A percentile compares a stretch with the other conserved stretches of the same genome.
These are phyloP conservation scores for Afroboletus lepidellus DNA, from an alignment of 1,284 basidiomycete species.

Conservation along the genomic window DNA sequence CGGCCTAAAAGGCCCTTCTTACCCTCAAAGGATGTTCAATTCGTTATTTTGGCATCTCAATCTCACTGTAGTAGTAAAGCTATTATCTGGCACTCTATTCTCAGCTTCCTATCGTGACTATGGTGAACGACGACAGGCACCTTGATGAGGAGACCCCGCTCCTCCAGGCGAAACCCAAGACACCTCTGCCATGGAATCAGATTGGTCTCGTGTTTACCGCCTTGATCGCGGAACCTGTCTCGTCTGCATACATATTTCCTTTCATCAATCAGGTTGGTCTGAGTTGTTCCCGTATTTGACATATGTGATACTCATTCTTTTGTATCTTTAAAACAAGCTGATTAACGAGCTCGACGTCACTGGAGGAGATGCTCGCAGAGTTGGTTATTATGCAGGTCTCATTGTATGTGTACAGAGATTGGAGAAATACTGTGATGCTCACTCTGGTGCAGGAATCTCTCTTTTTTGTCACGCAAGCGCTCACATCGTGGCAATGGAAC, in stretches of 20 bases:
- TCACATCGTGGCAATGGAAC: conserved; percentile 72
- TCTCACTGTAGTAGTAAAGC: background rate
- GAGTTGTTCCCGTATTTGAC: background rate
- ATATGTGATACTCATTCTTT: background rate
- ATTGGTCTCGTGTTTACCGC: conserved; percentile 18
- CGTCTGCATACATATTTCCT: conserved; percentile 25
- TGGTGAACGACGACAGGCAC: background rate
- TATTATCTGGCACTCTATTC: background rate
- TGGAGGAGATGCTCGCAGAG: conserved; percentile 50
- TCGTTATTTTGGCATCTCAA: background rate
- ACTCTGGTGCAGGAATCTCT: conserved; percentile 52
- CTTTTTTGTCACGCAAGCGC: conserved; percentile 56
- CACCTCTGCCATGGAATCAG: conserved; percentile 24
- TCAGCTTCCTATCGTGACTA: background rate
- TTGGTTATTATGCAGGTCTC: conserved; percentile 47
- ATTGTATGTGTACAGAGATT: conserved; percentile 41
- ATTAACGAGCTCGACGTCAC: conserved; percentile 35
- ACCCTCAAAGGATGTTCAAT: too few relatives aligned
- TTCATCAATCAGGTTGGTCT: conserved; percentile 30
- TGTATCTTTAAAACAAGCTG: conserved; percentile 23
- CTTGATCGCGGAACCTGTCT: conserved; percentile 24
- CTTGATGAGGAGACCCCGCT: conserved; percentile 20
- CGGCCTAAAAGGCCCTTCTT: too few relatives aligned
- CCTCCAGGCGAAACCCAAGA: conserved; percentile 15
- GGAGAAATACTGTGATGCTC: background rate